Evolutionary conservation across 192 early-diverging fungal genomes (phyloP), one percentile per base, ranked within the genome.

Genomic region (Chytriomyces hyalinus): DNA sequence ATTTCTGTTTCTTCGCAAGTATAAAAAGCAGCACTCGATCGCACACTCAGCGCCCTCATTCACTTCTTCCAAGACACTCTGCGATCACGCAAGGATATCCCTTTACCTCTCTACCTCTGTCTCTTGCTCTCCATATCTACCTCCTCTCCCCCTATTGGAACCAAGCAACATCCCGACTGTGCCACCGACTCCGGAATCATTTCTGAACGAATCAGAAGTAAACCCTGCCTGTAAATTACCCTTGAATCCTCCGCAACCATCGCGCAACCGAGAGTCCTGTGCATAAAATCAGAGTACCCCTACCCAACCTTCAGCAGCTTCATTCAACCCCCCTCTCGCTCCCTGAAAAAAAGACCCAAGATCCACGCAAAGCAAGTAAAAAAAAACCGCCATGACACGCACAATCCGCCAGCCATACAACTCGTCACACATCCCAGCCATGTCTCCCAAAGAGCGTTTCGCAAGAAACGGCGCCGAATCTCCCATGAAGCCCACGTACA

Each of bases 331-430:
- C 36, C 36, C 36, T 36, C 36, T 36, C 36, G 36, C 36, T 36
- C 36, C 36, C 36, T 36, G 36, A 1, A 36, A 36, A 36, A 36
- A 36, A 36, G 4, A 36, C 36, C 36, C 36, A 36, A 36, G 36
- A 4, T 3, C 36, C 15, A 36, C 3, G 3, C 36, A 36, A 36
- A 36, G 36, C 53, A 13, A 20, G 20, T n/a, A 57, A 13, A 57
- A 57, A 20, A 36, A 36, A 36, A 36, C 15, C 15, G 36, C 36
- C 13, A 65, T 65, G 63, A 65, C 63, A 5, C 15, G 63, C 11
- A 65, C 63, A 17, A 65, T 28, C 9, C 63, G 63, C 63, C 63
- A 65, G 26, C 63, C 63, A 17, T 65, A 65, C 63, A 65, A 65
- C 63, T 13, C 20, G 3, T 26, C 63, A 15, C 63, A 65, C 63